Evolutionary conservation across 805 yeast species (phyloP).

Genomic region (Wickerhamomyces ciferrii): DNA sequence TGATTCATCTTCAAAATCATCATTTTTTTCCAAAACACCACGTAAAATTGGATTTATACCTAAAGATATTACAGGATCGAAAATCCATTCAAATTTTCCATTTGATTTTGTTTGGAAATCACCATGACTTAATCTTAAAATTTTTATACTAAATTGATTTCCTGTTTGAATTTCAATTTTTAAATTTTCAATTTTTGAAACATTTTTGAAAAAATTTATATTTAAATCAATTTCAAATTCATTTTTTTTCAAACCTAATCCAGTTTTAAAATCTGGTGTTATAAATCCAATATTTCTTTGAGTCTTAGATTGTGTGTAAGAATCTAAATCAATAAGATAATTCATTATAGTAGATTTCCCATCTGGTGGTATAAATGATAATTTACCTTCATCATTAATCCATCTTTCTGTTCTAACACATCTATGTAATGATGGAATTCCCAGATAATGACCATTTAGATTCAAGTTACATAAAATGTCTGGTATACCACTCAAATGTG

Average conservation of each 20-base stretch:
- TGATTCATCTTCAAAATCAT: too few relatives aligned
- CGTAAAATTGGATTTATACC: conserved; percentile 68
- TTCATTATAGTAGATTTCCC: conserved; percentile 61
- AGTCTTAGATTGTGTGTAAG: conserved; percentile 9
- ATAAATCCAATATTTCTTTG: conserved; percentile 22
- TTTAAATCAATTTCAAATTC: conserved; percentile 32
- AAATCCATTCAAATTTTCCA: conserved; percentile 62
- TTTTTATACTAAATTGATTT: conserved; percentile 36
- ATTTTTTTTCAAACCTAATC: conserved; percentile 29
- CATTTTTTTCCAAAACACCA: conserved; percentile 41
- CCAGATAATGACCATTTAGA: conserved; percentile 40
- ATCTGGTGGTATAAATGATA: conserved; percentile 85
- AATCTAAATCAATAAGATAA: conserved; percentile 53
- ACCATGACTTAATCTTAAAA: conserved; percentile 69
- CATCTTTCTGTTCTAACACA: conserved; percentile 57
- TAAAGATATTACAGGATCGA: conserved; percentile 49
- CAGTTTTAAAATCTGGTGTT: conserved; percentile 23
- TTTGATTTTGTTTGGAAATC: conserved; percentile 54
- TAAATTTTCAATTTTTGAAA: conserved; percentile 43
- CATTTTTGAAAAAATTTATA: conserved; percentile 33
- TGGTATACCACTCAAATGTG: conserved; percentile 77
- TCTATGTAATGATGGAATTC: conserved; percentile 62
- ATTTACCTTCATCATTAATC: conserved; percentile 36
- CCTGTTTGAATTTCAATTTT: conserved; percentile 31
- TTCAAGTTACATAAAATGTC: conserved; percentile 54